These are phyloP conservation scores for Penicillium frequentans DNA, from an alignment of 2,329 filamentous ascomycete species.

Conservation along the genomic window DNA sequence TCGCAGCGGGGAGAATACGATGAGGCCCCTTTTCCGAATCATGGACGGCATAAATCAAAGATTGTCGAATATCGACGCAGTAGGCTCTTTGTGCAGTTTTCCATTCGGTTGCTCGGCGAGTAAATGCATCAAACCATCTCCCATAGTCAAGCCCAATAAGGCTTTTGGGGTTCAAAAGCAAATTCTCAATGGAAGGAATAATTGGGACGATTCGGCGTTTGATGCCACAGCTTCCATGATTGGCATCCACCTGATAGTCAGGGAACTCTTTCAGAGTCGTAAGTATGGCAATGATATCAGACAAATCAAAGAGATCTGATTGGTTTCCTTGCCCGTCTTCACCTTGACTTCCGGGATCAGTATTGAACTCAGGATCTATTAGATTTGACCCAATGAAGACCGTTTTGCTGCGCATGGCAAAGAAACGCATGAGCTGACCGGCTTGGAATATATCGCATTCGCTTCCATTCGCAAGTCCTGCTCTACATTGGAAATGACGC, in stretches of 20 bases:
- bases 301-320: slow-evolving; percentile 5
- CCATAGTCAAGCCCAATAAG: slow-evolving; percentile 29
- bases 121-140: slow-evolving; percentile 9
- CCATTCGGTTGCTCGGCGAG: background rate
- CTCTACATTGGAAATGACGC: slow-evolving; percentile 41
- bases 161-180: slow-evolving; percentile 32
- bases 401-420: slow-evolving; percentile 41
- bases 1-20: slow-evolving; percentile 10
- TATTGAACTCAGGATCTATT: slow-evolving; percentile 34
- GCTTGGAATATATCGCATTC: slow-evolving; percentile 47
- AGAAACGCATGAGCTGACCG: slow-evolving; percentile 47
- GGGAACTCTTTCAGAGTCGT: slow-evolving; percentile 42
- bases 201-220: slow-evolving; percentile 41
- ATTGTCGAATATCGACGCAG: slow-evolving; percentile 26
- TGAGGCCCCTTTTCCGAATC: background rate
- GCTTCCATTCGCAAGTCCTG: slow-evolving; percentile 41
- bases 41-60: slow-evolving; percentile 19
- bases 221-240: slow-evolving; percentile 44
- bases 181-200: slow-evolving; percentile 40
- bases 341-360: background rate
- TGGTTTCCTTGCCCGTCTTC: background rate
- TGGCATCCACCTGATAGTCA: slow-evolving; percentile 44
- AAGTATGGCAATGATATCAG: slow-evolving; percentile 36
- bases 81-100: background rate
- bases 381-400: slow-evolving; percentile 43